Conservation (phyloP, 2,329 filamentous ascomycete genomes). For the Pseudogymnoascus sp. region DNA sequence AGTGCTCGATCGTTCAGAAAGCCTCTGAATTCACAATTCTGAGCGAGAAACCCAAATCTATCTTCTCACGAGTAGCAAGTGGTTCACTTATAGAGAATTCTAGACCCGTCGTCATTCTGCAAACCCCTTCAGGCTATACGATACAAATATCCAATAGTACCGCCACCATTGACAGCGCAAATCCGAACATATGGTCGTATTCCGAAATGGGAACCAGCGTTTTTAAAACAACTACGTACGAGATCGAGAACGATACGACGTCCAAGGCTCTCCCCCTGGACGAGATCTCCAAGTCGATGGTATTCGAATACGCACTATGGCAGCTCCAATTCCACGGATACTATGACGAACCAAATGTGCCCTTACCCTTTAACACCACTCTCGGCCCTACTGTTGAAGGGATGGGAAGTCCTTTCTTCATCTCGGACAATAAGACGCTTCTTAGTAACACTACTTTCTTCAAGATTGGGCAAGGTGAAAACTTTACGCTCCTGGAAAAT, state of each 20-base stretch:
- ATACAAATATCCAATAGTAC: neutral
- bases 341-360: neutral
- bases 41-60: neutral
- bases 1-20: neutral
- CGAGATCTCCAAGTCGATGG: neutral
- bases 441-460: neutral
- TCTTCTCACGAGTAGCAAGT: neutral
- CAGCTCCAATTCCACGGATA: neutral
- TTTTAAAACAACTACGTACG: neutral
- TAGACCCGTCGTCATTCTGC: neutral
- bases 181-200: neutral
- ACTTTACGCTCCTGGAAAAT: neutral
- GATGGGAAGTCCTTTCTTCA: neutral
- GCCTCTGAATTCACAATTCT: constrained; percentile 1
- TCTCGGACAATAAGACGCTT: neutral
- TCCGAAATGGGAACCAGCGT: neutral
- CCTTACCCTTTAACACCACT: neutral
- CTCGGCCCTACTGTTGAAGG: neutral
- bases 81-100: neutral
- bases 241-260: too few species aligned
- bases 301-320: neutral
- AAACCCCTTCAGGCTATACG: neutral
- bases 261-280: neutral
- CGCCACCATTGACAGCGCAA: too few species aligned
- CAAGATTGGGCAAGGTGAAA: neutral